phyloP scores from a whole-genome alignment of 345 rosid species.

The Citrus medica region DNA sequence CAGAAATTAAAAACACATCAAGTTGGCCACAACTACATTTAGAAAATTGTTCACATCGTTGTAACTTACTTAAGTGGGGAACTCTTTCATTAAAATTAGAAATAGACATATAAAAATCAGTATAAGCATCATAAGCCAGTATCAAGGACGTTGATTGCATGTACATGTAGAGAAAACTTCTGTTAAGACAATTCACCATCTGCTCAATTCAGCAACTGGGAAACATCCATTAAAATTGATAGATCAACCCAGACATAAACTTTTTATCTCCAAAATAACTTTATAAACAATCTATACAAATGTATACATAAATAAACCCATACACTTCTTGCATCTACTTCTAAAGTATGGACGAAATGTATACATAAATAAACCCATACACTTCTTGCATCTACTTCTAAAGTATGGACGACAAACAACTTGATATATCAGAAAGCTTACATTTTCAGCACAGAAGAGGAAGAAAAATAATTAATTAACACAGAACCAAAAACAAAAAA shows the following conservation, averaged over 20 bases:
- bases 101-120: not conserved
- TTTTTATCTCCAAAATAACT: not conserved
- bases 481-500: not conserved
- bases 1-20: not conserved
- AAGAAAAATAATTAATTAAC: not conserved
- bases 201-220: not conserved
- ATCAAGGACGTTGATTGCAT: too few species aligned
- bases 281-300: not conserved
- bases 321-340: not conserved
- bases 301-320: not conserved
- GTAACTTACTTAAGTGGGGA: not conserved
- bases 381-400: not conserved
- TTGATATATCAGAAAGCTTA: not conserved
- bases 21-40: not conserved
- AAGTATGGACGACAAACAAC: not conserved
- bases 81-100: not conserved
- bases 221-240: not conserved
- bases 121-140: not conserved
- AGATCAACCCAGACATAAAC: slow-evolving; percentile 3
- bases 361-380: not conserved
- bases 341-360: not conserved
- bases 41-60: slow-evolving; percentile 45
- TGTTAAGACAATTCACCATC: not conserved
- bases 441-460: not conserved
- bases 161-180: too few species aligned